Evolutionary conservation across 2,329 filamentous ascomycete species (phyloP).

Genomic region (Fusarium subtropicale): DNA sequence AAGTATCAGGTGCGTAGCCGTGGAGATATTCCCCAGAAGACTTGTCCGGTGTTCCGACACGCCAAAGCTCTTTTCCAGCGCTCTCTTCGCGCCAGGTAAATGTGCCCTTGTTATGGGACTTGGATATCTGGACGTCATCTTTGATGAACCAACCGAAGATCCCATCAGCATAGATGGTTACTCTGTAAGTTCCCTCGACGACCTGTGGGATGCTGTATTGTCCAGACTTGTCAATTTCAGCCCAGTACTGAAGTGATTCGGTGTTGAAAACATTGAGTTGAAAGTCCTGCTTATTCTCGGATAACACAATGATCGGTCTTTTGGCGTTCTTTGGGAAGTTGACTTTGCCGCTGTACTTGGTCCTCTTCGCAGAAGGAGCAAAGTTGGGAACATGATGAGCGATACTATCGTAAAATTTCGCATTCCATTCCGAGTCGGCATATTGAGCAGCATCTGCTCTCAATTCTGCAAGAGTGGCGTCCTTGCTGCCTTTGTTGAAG

Average conservation of each 20-base stretch:
- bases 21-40: constrained; percentile 69
- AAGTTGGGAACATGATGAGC: constrained; percentile 28
- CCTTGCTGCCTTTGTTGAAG: constrained; percentile 60
- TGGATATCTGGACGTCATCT: constrained; percentile 56
- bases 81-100: constrained; percentile 35
- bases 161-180: constrained; percentile 32
- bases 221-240: constrained; percentile 59
- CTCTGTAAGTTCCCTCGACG: constrained; percentile 30
- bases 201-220: constrained; percentile 38
- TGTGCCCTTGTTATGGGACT: background rate
- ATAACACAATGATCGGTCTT: constrained; percentile 63
- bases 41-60: constrained; percentile 57
- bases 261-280: constrained; percentile 59
- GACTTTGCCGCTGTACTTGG: constrained; percentile 25
- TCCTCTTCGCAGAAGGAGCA: constrained; percentile 15
- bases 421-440: constrained; percentile 30
- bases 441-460: constrained; percentile 33
- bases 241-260: constrained; percentile 71
- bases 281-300: constrained; percentile 46
- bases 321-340: constrained; percentile 28
- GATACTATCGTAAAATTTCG: constrained; percentile 38
- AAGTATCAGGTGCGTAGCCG: constrained; percentile 61
- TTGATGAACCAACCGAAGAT: constrained; percentile 39
- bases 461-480: constrained; percentile 6
- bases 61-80: constrained; percentile 32